These are phyloP conservation scores for Alternaria dauci DNA, from an alignment of 2,329 filamentous ascomycete species.

Conservation along the genomic window DNA sequence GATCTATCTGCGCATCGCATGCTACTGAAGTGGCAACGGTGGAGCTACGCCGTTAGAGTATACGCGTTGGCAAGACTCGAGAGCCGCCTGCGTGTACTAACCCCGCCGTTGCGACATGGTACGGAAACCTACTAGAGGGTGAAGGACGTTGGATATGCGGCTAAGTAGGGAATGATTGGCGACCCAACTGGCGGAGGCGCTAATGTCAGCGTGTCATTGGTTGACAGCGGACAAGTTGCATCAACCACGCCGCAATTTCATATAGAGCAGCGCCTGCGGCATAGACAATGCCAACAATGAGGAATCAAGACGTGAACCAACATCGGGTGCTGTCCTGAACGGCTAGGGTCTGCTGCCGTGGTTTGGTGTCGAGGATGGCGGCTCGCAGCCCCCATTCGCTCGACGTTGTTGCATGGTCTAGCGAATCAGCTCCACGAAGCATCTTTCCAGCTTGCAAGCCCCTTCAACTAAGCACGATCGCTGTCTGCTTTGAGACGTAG, in stretches of 20 bases:
- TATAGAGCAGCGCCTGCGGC: slow-evolving; percentile 26
- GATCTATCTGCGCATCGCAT: slow-evolving; percentile 12
- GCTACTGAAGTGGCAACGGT: slow-evolving; percentile 26
- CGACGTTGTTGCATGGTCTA: slow-evolving; percentile 12
- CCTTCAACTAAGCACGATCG: slow-evolving; percentile 14
- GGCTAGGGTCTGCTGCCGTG: slow-evolving; percentile 14
- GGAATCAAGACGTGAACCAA: slow-evolving; percentile 15
- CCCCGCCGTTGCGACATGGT: slow-evolving; percentile 29
- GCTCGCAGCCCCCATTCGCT: slow-evolving; percentile 12
- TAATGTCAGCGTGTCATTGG: slow-evolving; percentile 25
- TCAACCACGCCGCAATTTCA: slow-evolving; percentile 28
- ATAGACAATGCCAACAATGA: slow-evolving; percentile 16
- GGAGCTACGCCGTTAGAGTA: slow-evolving; percentile 25
- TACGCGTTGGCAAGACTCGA: slow-evolving; percentile 28
- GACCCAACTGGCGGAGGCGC: slow-evolving; percentile 22
- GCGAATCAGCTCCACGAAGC: slow-evolving; percentile 20
- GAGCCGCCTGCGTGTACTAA: slow-evolving; percentile 20
- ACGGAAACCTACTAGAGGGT: slow-evolving; percentile 21
- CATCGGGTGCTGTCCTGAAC: slow-evolving; percentile 13
- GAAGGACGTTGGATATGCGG: slow-evolving; percentile 17
- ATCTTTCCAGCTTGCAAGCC: slow-evolving; percentile 9
- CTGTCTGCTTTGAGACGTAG: slow-evolving; percentile 7
- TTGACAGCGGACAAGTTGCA: slow-evolving; percentile 14
- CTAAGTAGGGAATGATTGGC: slow-evolving; percentile 20
- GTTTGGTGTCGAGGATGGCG: slow-evolving; percentile 7